A percentile compares a stretch with the other conserved stretches of the same genome.
phyloP scores from a whole-genome alignment of 192 early-diverging fungal species.

The Rhizoclosmatium sp. region DNA sequence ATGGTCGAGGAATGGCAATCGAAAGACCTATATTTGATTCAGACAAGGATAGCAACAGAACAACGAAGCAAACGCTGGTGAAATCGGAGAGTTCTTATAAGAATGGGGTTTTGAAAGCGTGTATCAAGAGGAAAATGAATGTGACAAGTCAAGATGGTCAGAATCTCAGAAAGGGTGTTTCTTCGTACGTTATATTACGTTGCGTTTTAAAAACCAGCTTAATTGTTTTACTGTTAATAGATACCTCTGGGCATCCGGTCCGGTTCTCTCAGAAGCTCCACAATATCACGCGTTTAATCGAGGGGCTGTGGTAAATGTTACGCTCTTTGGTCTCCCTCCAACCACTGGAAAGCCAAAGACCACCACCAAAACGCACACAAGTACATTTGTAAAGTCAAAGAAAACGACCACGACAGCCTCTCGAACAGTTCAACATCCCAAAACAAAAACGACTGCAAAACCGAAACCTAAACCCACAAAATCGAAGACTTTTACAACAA shows the following conservation, averaged over 20 bases:
- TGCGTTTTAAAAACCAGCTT: too few relatives aligned
- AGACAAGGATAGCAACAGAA: neutral
- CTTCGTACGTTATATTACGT: too few relatives aligned
- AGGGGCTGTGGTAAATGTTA: neutral
- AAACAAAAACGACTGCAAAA: too few relatives aligned
- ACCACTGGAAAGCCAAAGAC: neutral
- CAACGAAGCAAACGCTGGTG: neutral
- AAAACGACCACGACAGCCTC: too few relatives aligned
- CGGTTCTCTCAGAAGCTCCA: neutral
- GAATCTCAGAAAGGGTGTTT: neutral
- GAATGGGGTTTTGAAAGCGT: constrained; percentile 4
- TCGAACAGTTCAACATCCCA: too few relatives aligned
- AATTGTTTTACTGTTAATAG: neutral
- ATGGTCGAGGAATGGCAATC: neutral
- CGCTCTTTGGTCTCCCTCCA: neutral
- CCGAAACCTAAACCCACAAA: too few relatives aligned
- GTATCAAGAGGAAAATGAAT: neutral
- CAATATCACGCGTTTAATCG: neutral
- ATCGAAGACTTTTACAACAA: too few relatives aligned
- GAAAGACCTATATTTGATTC: neutral
- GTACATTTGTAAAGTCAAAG: too few relatives aligned
- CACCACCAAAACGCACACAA: too few relatives aligned
- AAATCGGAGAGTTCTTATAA: neutral
- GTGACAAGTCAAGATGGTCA: neutral
- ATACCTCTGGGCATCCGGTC: neutral